Conservation (phyloP, 108 stramenopile genomes). For the Cyclotella atomus region DNA sequence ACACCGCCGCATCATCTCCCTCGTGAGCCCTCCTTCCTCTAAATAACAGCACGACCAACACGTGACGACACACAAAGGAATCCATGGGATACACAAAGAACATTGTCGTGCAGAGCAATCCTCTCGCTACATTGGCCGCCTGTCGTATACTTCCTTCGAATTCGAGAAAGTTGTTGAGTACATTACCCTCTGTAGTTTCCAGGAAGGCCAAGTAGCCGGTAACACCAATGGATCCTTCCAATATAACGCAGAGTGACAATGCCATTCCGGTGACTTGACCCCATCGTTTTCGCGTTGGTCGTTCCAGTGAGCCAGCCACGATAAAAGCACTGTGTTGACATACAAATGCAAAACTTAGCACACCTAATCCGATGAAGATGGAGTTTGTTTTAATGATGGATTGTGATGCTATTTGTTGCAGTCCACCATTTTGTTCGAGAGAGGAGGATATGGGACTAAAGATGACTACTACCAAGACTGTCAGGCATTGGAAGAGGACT, state of each 20-base stretch:
- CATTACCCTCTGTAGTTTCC: conserved; percentile 53
- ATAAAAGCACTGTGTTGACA: conserved; percentile 59
- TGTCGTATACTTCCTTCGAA: conserved; percentile 15
- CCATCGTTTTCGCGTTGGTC: conserved; percentile 46
- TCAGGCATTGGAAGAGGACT: conserved; percentile 37
- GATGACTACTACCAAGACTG: conserved; percentile 34
- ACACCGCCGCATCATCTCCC: conserved; percentile 74
- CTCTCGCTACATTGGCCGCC: conserved; percentile 54
- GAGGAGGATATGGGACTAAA: conserved; percentile 34
- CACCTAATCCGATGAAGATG: conserved; percentile 49
- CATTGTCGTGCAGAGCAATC: conserved; percentile 50
- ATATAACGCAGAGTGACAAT: conserved; percentile 35
- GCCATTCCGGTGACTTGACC: conserved; percentile 36
- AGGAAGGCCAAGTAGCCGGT: conserved; percentile 47
- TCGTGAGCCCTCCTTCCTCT: conserved; percentile 54
- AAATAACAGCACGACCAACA: conserved; percentile 50
- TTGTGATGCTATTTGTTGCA: conserved; percentile 25
- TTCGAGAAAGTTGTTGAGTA: conserved; percentile 79
- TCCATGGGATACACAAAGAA: conserved; percentile 62
- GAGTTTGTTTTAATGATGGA: conserved; percentile 26
- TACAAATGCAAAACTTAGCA: conserved; percentile 48
- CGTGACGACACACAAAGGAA: conserved; percentile 54
- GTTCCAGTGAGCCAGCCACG: conserved; percentile 45
- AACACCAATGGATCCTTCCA: conserved; percentile 38
- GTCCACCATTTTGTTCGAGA: conserved; percentile 35